Percentiles rank a stretch among this genome's conserved stretches.
Conservation (phyloP, 495 filamentous ascomycete species). For the Podospora appendiculata region DNA sequence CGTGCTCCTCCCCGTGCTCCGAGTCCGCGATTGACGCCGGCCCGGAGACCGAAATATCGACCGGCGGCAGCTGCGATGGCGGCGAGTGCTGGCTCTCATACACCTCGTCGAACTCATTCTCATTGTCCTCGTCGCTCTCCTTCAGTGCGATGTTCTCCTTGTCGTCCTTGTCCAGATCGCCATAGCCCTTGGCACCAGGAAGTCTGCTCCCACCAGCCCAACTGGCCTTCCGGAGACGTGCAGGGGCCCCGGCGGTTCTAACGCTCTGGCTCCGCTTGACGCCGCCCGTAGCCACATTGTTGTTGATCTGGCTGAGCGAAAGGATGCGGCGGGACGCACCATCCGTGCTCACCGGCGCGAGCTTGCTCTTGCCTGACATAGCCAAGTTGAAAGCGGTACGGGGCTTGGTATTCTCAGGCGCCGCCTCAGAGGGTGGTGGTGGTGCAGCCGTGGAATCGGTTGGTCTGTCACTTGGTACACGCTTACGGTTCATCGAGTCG, state of each 20-base stretch:
- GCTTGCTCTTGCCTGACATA: slow-evolving; percentile 31
- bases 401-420: slow-evolving; percentile 19
- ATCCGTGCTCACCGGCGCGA: slow-evolving; percentile 31
- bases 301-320: slow-evolving; percentile 78
- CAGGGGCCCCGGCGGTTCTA: slow-evolving; percentile 53
- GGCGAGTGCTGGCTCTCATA: slow-evolving; percentile 4
- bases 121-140: slow-evolving; percentile 36
- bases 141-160: slow-evolving; percentile 38
- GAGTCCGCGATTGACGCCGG: not conserved
- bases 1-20: slow-evolving; percentile 2
- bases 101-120: slow-evolving; percentile 8
- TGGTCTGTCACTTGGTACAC: slow-evolving; percentile 30
- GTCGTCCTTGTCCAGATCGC: slow-evolving; percentile 34
- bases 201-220: slow-evolving; percentile 52
- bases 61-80: not conserved
- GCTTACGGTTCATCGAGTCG: slow-evolving; percentile 62
- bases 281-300: slow-evolving; percentile 57
- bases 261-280: slow-evolving; percentile 54
- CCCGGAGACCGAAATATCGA: slow-evolving; percentile 11
- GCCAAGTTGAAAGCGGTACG: slow-evolving; percentile 37
- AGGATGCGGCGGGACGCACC: slow-evolving; percentile 68
- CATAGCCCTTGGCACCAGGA: slow-evolving; percentile 32
- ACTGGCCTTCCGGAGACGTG: slow-evolving; percentile 59
- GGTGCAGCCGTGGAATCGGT: no score
- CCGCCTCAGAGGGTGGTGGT: no score